These are phyloP conservation scores for Fusarium musae DNA, from an alignment of 2,329 filamentous ascomycete species.

Conservation along the genomic window DNA sequence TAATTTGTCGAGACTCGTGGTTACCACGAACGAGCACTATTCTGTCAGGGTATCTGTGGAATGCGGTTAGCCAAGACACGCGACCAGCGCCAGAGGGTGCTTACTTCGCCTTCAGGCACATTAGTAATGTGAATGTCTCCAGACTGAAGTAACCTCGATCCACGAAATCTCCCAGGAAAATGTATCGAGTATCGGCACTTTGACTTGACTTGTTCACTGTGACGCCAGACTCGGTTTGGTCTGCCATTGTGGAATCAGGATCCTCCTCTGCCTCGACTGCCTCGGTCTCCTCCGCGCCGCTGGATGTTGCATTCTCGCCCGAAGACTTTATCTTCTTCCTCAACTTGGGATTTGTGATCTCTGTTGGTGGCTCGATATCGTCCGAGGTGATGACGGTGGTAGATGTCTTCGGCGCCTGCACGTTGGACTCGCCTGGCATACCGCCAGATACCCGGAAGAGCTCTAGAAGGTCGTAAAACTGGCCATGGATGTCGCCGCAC, in stretches of 20 bases:
- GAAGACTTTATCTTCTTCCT: conserved; percentile 80
- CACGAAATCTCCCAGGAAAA: conserved; percentile 88
- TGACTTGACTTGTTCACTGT: conserved; percentile 53
- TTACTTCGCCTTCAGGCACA: conserved; percentile 86
- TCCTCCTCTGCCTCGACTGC: conserved; percentile 54
- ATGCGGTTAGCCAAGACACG: conserved; percentile 34
- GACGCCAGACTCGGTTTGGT: conserved; percentile 50
- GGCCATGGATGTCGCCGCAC: conserved; percentile 97
- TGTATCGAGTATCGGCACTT: conserved; percentile 66
- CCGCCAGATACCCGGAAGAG: conserved; percentile 96
- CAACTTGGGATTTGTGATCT: conserved; percentile 88
- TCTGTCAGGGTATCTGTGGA: conserved; percentile 84
- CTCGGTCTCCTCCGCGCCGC: conserved; percentile 62
- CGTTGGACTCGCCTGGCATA: conserved; percentile 86
- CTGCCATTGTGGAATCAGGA: conserved; percentile 45
- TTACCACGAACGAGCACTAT: conserved; percentile 98
- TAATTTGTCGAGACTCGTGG: conserved; percentile 97
- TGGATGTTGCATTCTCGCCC: conserved; percentile 55
- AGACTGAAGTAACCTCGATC: conserved; percentile 97
- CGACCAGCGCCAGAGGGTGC: conserved; percentile 27
- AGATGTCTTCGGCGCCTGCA: conserved; percentile 74
- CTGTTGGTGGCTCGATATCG: conserved; percentile 89
- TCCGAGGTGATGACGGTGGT: conserved; percentile 86
- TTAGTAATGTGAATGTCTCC: conserved; percentile 95
- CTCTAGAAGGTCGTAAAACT: conserved; percentile 98